phyloP scores from a whole-genome alignment of 2,329 filamentous ascomycete genomes.

The Verticillium nubilum region DNA sequence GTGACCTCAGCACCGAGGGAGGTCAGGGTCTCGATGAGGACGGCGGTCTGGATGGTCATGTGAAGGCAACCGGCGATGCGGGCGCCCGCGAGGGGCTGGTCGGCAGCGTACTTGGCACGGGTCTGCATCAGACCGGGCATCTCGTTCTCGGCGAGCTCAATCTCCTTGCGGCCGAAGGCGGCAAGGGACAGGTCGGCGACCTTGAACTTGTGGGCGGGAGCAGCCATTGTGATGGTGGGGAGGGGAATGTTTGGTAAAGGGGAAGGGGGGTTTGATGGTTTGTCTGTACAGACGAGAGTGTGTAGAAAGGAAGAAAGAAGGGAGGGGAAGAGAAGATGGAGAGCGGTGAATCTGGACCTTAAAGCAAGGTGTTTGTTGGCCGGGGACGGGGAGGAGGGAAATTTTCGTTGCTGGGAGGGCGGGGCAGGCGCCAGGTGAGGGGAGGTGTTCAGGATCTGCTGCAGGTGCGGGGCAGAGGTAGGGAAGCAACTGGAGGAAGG shows the following conservation, averaged over 20 bases:
- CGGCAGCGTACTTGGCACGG: slow-evolving; percentile 80
- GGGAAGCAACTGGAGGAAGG: not conserved
- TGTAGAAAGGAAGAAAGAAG: slow-evolving; percentile 9
- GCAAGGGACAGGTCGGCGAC: slow-evolving; percentile 97
- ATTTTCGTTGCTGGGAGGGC: slow-evolving; percentile 9
- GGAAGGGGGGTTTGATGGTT: slow-evolving; percentile 1
- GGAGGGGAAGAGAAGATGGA: slow-evolving; percentile 5
- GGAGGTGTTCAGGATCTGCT: not conserved
- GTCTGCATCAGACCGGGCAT: slow-evolving; percentile 99
- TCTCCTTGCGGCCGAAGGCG: slow-evolving; percentile 98
- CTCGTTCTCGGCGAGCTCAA: slow-evolving; percentile 92
- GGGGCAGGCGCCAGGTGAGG: slow-evolving; percentile 2
- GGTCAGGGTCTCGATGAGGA: slow-evolving; percentile 96
- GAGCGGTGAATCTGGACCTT: slow-evolving; percentile 2
- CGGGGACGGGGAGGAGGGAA: slow-evolving; percentile 2
- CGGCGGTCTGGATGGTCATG: slow-evolving; percentile 99
- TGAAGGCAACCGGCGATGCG: slow-evolving; percentile 97
- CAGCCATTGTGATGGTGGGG: slow-evolving; percentile 49
- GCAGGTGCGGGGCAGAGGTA: not conserved
- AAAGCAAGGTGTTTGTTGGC: not conserved
- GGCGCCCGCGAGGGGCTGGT: slow-evolving; percentile 91
- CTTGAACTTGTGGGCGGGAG: slow-evolving; percentile 92
- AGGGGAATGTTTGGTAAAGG: slow-evolving; percentile 7
- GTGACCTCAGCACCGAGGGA: slow-evolving; percentile 96
- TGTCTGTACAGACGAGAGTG: slow-evolving; percentile 4